These are phyloP conservation scores for Letharia columbiana DNA, from an alignment of 495 filamentous ascomycete genomes.

Conservation along the genomic window DNA sequence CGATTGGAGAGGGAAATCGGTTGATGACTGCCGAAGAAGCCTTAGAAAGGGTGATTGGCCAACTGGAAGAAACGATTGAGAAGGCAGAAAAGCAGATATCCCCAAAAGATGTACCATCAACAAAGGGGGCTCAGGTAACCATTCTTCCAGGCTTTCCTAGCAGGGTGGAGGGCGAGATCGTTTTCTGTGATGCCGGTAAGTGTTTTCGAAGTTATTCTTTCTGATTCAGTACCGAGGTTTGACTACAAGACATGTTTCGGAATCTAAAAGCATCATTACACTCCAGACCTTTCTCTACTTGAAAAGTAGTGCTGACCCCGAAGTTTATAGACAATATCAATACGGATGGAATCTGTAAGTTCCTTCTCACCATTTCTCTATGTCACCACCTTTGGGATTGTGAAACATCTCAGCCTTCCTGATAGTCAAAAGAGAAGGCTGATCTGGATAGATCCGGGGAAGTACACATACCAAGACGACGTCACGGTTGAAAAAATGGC, in stretches of 20 bases:
- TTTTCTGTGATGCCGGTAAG: slow-evolving; percentile 47
- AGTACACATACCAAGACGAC: slow-evolving; percentile 85
- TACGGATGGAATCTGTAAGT: no score
- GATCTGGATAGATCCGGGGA: slow-evolving; percentile 59
- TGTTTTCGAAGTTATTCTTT: slow-evolving; percentile 35
- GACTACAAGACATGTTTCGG: no score
- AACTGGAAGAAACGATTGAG: slow-evolving; percentile 56
- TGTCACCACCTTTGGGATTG: no score
- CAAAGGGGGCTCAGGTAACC: slow-evolving; percentile 31
- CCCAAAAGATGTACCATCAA: slow-evolving; percentile 21
- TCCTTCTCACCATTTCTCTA: no score
- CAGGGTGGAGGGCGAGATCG: slow-evolving; percentile 43
- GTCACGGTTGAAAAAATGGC: slow-evolving; percentile 72
- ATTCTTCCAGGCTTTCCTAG: slow-evolving; percentile 46
- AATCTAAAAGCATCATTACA: no score
- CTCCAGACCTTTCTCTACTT: no score
- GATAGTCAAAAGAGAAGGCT: no score
- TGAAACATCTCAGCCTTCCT: no score
- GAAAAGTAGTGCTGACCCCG: no score
- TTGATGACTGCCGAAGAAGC: slow-evolving; percentile 54
- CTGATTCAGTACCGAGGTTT: no score
- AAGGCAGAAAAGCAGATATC: slow-evolving; percentile 32
- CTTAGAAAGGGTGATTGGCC: slow-evolving; percentile 56
- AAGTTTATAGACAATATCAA: no score
- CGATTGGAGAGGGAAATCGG: slow-evolving; percentile 32